A percentile compares a stretch with the other conserved stretches of the same genome.
Evolutionary conservation across 345 rosid genomes (phyloP).

Genomic region (Pistacia atlantica): DNA sequence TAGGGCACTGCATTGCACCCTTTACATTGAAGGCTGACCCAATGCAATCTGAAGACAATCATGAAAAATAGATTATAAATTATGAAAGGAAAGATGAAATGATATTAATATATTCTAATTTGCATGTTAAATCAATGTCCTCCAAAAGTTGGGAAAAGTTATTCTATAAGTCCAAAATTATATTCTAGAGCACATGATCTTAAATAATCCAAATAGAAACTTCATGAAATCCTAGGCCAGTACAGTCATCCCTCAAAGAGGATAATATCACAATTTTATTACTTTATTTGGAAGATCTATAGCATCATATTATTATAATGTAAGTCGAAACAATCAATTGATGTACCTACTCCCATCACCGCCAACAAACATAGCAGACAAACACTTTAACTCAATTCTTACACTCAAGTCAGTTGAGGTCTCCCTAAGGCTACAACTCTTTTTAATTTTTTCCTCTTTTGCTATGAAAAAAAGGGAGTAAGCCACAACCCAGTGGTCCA

Average conservation of each 20-base stretch:
- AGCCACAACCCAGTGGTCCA: background rate
- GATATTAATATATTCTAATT: background rate
- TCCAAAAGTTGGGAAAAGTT: background rate
- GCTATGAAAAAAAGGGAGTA: too few relatives aligned
- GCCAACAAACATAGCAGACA: background rate
- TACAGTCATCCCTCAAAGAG: background rate
- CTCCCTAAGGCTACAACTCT: background rate
- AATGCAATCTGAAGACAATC: slow-evolving; percentile 72
- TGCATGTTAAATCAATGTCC: background rate
- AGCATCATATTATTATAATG: background rate
- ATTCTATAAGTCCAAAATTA: too few relatives aligned
- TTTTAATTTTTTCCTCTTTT: too few relatives aligned
- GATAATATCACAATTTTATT: background rate
- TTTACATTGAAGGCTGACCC: slow-evolving; percentile 97
- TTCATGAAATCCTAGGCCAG: background rate
- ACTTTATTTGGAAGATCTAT: background rate
- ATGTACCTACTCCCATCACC: background rate
- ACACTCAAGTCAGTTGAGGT: background rate
- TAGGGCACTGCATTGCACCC: slow-evolving; percentile 99
- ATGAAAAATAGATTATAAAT: slow-evolving; percentile 15
- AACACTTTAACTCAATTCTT: background rate
- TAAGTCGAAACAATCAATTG: background rate
- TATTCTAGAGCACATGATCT: background rate
- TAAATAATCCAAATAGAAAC: background rate
- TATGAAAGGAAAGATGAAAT: background rate